A percentile compares a stretch with the other conserved stretches of the same genome.
Conservation (phyloP, 106 monocot species). For the Apostasia ramifera region DNA sequence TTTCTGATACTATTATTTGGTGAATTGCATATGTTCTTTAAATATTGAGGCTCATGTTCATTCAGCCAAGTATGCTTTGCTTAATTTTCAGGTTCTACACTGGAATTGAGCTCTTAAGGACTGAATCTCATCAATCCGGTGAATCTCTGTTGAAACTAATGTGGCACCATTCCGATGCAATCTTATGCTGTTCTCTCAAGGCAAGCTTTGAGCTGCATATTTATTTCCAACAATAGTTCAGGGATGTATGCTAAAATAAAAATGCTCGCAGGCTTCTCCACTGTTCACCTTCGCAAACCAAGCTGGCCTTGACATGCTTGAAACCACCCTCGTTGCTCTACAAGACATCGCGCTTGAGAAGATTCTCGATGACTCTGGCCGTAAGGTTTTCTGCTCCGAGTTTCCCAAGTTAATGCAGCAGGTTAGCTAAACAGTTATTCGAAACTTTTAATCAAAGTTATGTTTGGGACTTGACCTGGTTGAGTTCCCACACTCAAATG, state of each 20-base stretch:
- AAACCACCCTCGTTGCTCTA: slow-evolving; percentile 55
- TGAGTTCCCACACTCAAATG: too few species aligned
- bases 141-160: slow-evolving; percentile 49
- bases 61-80: too few species aligned
- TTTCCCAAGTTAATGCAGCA: slow-evolving; percentile 86
- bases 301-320: slow-evolving; percentile 79
- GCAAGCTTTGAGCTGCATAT: neutral
- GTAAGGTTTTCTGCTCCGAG: slow-evolving; percentile 53
- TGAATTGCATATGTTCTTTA: too few species aligned
- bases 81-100: slow-evolving; percentile 41
- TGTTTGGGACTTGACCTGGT: too few species aligned
- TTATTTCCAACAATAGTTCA: too few species aligned
- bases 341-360: slow-evolving; percentile 59
- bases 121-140: slow-evolving; percentile 16
- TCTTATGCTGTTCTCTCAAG: slow-evolving; percentile 17
- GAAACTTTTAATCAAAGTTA: too few species aligned
- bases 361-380: slow-evolving; percentile 50
- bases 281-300: slow-evolving; percentile 17
- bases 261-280: too few species aligned
- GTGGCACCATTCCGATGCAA: slow-evolving; percentile 14
- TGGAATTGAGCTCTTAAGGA: slow-evolving; percentile 58
- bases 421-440: slow-evolving; percentile 15
- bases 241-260: too few species aligned
- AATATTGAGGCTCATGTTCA: too few species aligned
- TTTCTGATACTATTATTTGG: too few species aligned